Evolutionary conservation across 2,329 filamentous ascomycete species (phyloP), one percentile per base, ranked within the genome.

Genomic region (Metarhizium album): DNA sequence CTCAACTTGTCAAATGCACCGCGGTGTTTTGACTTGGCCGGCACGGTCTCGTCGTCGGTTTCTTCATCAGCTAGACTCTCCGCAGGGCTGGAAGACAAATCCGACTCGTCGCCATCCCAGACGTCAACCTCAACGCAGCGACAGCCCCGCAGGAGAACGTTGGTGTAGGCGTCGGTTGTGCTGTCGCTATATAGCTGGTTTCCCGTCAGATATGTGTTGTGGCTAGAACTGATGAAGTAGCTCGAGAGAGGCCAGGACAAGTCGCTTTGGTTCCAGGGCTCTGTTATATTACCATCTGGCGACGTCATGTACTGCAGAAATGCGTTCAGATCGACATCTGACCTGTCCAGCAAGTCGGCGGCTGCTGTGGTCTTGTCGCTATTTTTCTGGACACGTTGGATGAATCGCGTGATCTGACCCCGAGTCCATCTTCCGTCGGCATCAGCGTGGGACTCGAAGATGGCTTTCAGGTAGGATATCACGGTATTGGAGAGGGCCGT

Each of bases 111-210:
- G 42, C 90, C 90, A 64, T 96, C 88, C 90, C 90, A 96, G 60
- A 93, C 94, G 62, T 96, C 90, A 53, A 96, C 87, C 70, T 96
- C 90, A 53, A 96, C 84, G 67, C 90, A 96, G 18, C 90, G 84
- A 60, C 90, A 95, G 2, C 89, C 90, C 48, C 87, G 82, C 58
- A 89, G 79, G 51, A 96, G 73, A 9, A 90, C 88, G 47, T 84
- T 84, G 57, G 88, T 88, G 72, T 96, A 96, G 2, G 87, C 86
- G 57, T 90, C 86, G 0, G 88, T 89, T 63, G 90, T 94, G 48
- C 89, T 93, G 54, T 86, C 82, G 58, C 89, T 91, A 53, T 80
- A 88, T 14, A 95, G 81, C 71, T 96, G 90, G 63, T 91, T 87
- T 23, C 90, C 90, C 1, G 90, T 80, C 22, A 96, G 79, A 59